Evolutionary conservation across 2,329 filamentous ascomycete genomes (phyloP).

Genomic region (Pseudogymnoascus sp.): DNA sequence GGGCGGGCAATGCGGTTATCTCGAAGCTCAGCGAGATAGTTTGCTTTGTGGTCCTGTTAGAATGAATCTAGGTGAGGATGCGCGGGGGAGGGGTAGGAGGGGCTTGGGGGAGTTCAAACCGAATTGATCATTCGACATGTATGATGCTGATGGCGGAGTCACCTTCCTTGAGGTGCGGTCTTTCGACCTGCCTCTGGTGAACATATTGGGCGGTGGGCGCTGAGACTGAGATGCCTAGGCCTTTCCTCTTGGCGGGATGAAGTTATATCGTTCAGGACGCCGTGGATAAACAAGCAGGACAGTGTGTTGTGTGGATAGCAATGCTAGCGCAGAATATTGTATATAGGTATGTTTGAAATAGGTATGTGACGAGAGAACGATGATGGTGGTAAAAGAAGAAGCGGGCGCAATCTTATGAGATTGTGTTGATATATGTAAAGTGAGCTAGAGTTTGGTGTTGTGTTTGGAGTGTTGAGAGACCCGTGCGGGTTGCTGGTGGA

Average conservation of each 20-base stretch:
- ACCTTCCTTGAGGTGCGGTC: constrained; percentile 39
- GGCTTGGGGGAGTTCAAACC: constrained; percentile 37
- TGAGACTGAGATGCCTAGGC: background rate
- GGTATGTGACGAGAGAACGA: background rate
- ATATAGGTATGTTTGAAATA: background rate
- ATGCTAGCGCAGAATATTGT: background rate
- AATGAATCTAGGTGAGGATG: constrained; percentile 13
- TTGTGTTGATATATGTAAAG: constrained; percentile 3
- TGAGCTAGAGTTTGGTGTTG: background rate
- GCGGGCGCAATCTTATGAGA: background rate
- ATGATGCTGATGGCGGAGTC: constrained; percentile 52
- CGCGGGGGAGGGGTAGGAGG: constrained; percentile 12
- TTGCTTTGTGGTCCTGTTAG: constrained; percentile 39
- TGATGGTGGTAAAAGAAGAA: background rate
- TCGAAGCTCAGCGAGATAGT: constrained; percentile 64
- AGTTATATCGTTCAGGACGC: background rate
- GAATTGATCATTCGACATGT: constrained; percentile 61
- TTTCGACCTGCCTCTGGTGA: constrained; percentile 26
- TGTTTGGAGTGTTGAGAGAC: constrained; percentile 1
- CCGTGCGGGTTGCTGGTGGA: background rate
- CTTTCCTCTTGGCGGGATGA: background rate
- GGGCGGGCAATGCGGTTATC: constrained; percentile 59
- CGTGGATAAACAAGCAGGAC: background rate
- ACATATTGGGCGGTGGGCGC: constrained; percentile 14
- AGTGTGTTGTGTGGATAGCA: background rate